These are phyloP conservation scores for Wickerhamiella lipophila DNA, from an alignment of 805 yeast genomes.

Conservation along the genomic window DNA sequence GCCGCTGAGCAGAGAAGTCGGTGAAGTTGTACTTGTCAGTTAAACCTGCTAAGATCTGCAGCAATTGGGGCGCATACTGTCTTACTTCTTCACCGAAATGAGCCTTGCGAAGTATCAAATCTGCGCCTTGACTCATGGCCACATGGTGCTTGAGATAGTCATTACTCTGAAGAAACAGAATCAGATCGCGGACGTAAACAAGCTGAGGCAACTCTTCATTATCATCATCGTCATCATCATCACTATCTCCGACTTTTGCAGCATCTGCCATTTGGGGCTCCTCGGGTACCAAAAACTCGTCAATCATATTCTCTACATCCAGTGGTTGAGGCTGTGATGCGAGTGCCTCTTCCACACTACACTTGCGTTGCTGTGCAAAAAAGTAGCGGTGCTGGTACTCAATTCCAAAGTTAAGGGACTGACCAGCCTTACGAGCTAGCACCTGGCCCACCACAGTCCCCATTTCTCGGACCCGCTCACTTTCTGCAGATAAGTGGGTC, in stretches of 20 bases:
- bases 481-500: slow-evolving; percentile 39
- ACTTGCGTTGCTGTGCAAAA: slow-evolving; percentile 15
- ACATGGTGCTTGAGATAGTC: slow-evolving; percentile 39
- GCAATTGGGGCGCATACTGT: slow-evolving; percentile 43
- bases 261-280: slow-evolving; percentile 17
- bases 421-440: slow-evolving; percentile 20
- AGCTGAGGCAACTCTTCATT: slow-evolving; percentile 36
- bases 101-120: slow-evolving; percentile 53
- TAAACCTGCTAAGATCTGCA: slow-evolving; percentile 40
- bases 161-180: slow-evolving; percentile 39
- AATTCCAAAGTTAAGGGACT: slow-evolving; percentile 24
- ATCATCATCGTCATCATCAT: slow-evolving; percentile 28
- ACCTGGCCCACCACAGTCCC: slow-evolving; percentile 49
- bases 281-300: slow-evolving; percentile 10
- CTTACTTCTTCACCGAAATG: slow-evolving; percentile 47
- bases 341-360: slow-evolving; percentile 3
- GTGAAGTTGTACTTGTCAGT: slow-evolving; percentile 44
- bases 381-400: slow-evolving; percentile 19
- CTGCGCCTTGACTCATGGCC: slow-evolving; percentile 43
- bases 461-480: slow-evolving; percentile 35
- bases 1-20: slow-evolving; percentile 49
- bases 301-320: slow-evolving; percentile 15
- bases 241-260: slow-evolving; percentile 20
- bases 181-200: slow-evolving; percentile 59
- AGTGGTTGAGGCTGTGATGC: background rate